Conservation (phyloP, 106 monocot species). For the Apostasia shenzhenica region DNA sequence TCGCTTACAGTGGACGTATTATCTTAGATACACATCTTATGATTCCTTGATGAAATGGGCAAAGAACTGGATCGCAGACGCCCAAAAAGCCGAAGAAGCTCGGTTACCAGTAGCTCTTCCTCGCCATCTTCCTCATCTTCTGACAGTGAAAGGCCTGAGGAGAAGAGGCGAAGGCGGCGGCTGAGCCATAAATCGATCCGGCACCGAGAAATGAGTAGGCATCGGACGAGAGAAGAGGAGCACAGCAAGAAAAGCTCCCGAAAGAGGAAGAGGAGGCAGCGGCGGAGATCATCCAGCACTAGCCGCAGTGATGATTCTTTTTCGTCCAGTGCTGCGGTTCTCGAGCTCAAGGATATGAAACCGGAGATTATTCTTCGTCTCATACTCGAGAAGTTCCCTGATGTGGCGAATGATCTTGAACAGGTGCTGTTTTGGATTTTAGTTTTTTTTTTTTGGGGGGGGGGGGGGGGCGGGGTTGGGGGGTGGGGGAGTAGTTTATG, state of each 20-base stretch:
- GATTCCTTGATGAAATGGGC: not conserved
- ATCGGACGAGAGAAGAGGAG: slow-evolving; percentile 1
- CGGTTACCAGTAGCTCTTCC: not conserved
- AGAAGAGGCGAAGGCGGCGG: not conserved
- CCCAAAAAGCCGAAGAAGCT: not conserved
- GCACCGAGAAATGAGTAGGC: not conserved
- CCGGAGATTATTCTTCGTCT: slow-evolving; percentile 4
- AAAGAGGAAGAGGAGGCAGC: not conserved
- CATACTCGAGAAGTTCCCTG: slow-evolving; percentile 2
- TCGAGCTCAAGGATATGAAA: not conserved
- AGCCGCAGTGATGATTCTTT: not conserved
- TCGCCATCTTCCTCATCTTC: not conserved
- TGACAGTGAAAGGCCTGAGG: not conserved
- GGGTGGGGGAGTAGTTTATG: too few species aligned
- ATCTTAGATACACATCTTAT: too few species aligned
- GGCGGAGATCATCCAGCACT: not conserved
- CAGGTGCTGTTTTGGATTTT: not conserved
- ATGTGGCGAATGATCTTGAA: slow-evolving; percentile 3
- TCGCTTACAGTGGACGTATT: too few species aligned
- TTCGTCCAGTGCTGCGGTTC: not conserved
- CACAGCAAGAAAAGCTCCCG: not conserved
- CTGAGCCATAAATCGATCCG: not conserved
- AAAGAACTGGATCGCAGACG: not conserved
- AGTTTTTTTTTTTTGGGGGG: not conserved
- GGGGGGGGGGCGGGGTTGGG: not conserved